phyloP scores from a whole-genome alignment of 805 yeast genomes.

The Debaryomyces hansenii region DNA sequence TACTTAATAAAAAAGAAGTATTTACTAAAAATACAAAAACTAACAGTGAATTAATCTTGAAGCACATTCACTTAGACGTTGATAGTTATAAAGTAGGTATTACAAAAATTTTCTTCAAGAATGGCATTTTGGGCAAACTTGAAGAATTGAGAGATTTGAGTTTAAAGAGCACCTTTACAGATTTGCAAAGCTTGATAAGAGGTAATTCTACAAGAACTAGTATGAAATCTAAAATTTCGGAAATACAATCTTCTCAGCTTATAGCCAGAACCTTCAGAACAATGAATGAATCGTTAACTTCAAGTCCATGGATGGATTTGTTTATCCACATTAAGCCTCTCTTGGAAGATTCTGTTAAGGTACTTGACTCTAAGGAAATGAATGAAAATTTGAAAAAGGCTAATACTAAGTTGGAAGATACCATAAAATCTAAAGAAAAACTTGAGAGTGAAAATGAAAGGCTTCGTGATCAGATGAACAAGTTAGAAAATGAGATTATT shows the following conservation, averaged over 20 bases:
- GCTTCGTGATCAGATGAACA: slow-evolving; percentile 34
- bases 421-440: slow-evolving; percentile 28
- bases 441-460: slow-evolving; percentile 38
- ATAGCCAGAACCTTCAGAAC: slow-evolving; percentile 60
- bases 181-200: slow-evolving; percentile 63
- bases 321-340: slow-evolving; percentile 74
- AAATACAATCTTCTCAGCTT: slow-evolving; percentile 68
- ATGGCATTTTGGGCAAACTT: slow-evolving; percentile 74
- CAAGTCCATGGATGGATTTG: slow-evolving; percentile 79
- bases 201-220: slow-evolving; percentile 60
- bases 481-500: slow-evolving; percentile 34
- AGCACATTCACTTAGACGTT: slow-evolving; percentile 59
- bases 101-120: slow-evolving; percentile 71
- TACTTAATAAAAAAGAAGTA: slow-evolving; percentile 55
- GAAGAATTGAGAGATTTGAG: slow-evolving; percentile 75
- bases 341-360: slow-evolving; percentile 61
- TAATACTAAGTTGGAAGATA: slow-evolving; percentile 42
- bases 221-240: slow-evolving; percentile 50
- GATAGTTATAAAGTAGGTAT: slow-evolving; percentile 66
- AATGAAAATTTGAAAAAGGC: slow-evolving; percentile 55
- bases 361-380: slow-evolving; percentile 55
- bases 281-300: slow-evolving; percentile 43
- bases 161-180: slow-evolving; percentile 53
- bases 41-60: slow-evolving; percentile 66
- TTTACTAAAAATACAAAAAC: slow-evolving; percentile 54